These are phyloP conservation scores for Luffa aegyptiaca DNA, from an alignment of 306 rosid genomes.

Conservation along the genomic window DNA sequence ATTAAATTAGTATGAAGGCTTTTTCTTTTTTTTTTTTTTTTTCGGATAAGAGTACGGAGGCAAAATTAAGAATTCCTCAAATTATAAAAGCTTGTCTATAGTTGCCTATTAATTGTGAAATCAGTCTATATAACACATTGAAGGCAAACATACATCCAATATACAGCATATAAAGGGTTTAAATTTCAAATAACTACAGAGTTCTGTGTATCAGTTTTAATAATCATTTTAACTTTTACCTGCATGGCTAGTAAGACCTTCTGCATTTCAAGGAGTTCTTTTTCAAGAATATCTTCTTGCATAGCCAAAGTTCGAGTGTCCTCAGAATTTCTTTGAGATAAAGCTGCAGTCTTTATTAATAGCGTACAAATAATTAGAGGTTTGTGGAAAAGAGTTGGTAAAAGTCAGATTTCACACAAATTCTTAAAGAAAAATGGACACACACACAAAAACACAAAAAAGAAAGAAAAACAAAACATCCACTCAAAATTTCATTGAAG, in stretches of 20 bases:
- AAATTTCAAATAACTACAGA: neutral
- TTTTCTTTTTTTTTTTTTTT: no score
- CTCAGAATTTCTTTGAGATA: slow-evolving; percentile 75
- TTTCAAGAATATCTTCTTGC: slow-evolving; percentile 73
- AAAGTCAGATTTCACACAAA: neutral
- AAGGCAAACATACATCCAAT: neutral
- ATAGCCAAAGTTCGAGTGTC: slow-evolving; percentile 68
- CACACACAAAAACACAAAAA: neutral
- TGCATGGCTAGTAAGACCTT: slow-evolving; percentile 89
- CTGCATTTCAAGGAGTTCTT: slow-evolving; percentile 85
- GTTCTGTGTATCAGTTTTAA: neutral
- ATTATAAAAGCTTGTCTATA: neutral
- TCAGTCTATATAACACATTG: neutral
- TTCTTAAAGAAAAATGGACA: neutral
- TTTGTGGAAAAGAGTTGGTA: neutral
- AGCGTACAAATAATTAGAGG: slow-evolving; percentile 21
- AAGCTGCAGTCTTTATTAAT: slow-evolving; percentile 68
- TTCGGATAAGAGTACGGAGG: no score
- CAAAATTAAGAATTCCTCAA: neutral
- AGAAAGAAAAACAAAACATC: neutral
- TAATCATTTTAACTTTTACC: slow-evolving; percentile 27
- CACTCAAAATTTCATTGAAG: neutral
- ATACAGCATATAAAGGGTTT: neutral
- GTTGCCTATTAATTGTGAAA: neutral
- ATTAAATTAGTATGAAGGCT: neutral